These are phyloP conservation scores for Solanum virginianum DNA, from an alignment of 257 asterid genomes.

Conservation along the genomic window DNA sequence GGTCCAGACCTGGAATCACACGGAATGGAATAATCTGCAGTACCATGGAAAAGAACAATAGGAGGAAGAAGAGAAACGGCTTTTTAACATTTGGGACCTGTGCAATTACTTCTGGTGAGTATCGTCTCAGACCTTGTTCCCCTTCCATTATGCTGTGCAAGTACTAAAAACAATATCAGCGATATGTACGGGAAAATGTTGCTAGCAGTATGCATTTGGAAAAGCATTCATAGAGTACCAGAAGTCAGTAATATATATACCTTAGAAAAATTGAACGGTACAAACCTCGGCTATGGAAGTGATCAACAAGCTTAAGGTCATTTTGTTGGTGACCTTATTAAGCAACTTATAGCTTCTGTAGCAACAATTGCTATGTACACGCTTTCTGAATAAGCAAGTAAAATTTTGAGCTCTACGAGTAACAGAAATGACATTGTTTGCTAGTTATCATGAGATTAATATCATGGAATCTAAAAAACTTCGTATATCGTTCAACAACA, in stretches of 20 bases:
- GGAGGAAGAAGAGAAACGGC: constrained; percentile 79
- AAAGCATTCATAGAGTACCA: neutral
- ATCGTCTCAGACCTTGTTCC: constrained; percentile 56
- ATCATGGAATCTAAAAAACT: neutral
- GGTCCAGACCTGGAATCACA: constrained; percentile 55
- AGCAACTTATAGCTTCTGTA: neutral
- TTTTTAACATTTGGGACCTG: constrained; percentile 43
- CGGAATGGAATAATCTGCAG: constrained; percentile 90
- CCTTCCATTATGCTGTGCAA: constrained; percentile 89
- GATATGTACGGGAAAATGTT: neutral
- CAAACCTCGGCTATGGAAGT: constrained; percentile 71
- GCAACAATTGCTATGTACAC: neutral
- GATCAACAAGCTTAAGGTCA: constrained; percentile 42
- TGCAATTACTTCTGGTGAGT: constrained; percentile 74
- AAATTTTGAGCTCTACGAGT: neutral
- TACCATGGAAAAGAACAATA: constrained; percentile 77
- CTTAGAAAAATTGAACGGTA: constrained; percentile 68
- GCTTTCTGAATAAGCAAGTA: neutral
- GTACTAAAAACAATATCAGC: neutral
- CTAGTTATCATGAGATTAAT: neutral
- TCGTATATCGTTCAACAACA: neutral
- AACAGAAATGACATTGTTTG: neutral
- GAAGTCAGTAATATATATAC: constrained; percentile 17
- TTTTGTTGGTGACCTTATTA: neutral
- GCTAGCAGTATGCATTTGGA: neutral